Evolutionary conservation across 2,329 filamentous ascomycete species (phyloP).

Genomic region (Tolypocladium album): DNA sequence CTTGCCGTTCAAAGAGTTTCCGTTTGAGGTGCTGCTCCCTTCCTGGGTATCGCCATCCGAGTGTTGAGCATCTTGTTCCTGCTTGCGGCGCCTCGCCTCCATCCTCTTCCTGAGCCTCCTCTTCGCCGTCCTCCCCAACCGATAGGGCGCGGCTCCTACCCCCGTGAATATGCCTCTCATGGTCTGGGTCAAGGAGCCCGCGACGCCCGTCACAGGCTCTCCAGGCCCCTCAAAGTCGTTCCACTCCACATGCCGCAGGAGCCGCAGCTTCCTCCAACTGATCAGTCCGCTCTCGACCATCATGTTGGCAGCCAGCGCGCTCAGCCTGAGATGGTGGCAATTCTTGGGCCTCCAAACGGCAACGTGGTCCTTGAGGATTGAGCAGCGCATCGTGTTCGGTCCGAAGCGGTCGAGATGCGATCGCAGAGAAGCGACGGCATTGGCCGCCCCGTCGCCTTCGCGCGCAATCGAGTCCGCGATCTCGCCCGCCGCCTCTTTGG

Average conservation of each 20-base stretch:
- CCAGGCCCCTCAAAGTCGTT: conserved; percentile 69
- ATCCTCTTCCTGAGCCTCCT: conserved; percentile 30
- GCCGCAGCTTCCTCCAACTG: conserved; percentile 50
- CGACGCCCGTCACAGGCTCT: conserved; percentile 58
- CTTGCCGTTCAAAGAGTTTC: not conserved
- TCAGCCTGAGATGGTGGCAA: conserved; percentile 44
- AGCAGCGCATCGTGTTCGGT: conserved; percentile 50
- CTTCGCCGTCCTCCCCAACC: conserved; percentile 46
- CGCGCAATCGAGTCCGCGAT: conserved; percentile 50
- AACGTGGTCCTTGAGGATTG: conserved; percentile 49
- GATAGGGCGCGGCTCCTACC: conserved; percentile 51
- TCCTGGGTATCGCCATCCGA: not conserved
- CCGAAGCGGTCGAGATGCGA: conserved; percentile 42
- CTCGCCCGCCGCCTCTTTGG: conserved; percentile 42
- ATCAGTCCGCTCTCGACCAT: conserved; percentile 50
- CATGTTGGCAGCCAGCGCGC: conserved; percentile 53
- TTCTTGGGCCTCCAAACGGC: conserved; percentile 57
- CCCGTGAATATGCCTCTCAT: conserved; percentile 50
- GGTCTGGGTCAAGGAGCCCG: conserved; percentile 49
- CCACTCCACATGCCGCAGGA: conserved; percentile 61
- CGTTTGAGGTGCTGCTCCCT: not conserved
- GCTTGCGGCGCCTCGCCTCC: conserved; percentile 38
- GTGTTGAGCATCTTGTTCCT: conserved; percentile 20
- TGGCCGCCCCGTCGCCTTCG: conserved; percentile 58
- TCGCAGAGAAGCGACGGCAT: conserved; percentile 59